These are phyloP conservation scores for Colletotrichum sp. DNA, from an alignment of 2,329 filamentous ascomycete species.

Conservation along the genomic window DNA sequence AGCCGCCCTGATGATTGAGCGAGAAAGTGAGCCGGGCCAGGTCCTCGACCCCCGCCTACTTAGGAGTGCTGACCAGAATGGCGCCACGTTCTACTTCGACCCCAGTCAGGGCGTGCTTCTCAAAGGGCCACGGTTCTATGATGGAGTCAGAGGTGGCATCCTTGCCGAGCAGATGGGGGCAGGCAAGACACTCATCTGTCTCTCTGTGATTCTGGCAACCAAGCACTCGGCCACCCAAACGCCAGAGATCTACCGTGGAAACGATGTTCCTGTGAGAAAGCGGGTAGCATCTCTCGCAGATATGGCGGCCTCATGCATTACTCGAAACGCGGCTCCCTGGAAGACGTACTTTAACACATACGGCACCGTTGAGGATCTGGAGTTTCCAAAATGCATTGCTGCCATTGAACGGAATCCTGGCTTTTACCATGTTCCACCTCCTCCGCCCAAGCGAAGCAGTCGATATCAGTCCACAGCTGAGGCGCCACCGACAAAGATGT, in stretches of 20 bases:
- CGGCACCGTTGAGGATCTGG: constrained; percentile 45
- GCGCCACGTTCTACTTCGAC: constrained; percentile 72
- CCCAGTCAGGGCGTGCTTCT: constrained; percentile 65
- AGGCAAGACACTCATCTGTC: constrained; percentile 88
- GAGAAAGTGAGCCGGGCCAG: constrained; percentile 69
- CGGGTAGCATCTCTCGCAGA: constrained; percentile 69
- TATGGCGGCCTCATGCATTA: constrained; percentile 76
- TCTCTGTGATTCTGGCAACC: constrained; percentile 78
- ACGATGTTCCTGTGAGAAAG: constrained; percentile 40
- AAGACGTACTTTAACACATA: constrained; percentile 63
- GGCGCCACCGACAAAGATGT: constrained; percentile 54
- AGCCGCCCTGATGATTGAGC: constrained; percentile 82
- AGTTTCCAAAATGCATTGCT: constrained; percentile 58
- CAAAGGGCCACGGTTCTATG: constrained; percentile 72
- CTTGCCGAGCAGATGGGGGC: constrained; percentile 81
- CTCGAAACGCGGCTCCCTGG: constrained; percentile 73
- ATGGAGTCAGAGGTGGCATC: constrained; percentile 76
- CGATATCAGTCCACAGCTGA: constrained; percentile 36
- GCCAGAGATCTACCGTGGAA: constrained; percentile 62
- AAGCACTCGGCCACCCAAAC: constrained; percentile 69
- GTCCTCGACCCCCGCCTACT: constrained; percentile 77
- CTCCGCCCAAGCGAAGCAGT: constrained; percentile 31
- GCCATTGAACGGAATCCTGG: constrained; percentile 63
- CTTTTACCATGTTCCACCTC: constrained; percentile 59
- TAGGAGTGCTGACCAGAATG: constrained; percentile 61